Evolutionary conservation across 2,329 filamentous ascomycete genomes (phyloP).

Genomic region (Phialemoniopsis sp.): DNA sequence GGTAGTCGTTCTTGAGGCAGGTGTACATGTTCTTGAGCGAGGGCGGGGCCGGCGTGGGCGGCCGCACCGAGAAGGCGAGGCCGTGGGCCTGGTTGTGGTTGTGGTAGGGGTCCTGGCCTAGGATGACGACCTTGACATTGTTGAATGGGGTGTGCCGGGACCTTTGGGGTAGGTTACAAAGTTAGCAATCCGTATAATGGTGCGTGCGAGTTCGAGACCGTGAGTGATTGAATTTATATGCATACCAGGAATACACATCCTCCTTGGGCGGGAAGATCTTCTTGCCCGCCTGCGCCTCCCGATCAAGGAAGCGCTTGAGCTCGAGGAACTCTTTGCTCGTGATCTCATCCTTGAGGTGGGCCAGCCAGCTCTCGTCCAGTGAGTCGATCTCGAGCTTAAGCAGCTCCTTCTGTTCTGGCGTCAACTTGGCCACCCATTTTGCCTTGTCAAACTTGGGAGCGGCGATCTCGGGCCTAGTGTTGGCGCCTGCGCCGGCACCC

Average conservation of each 20-base stretch:
- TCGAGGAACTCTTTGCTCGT: conserved; percentile 75
- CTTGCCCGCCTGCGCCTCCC: conserved; percentile 67
- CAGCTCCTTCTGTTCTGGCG: conserved; percentile 74
- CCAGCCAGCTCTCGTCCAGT: conserved; percentile 86
- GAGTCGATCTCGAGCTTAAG: conserved; percentile 90
- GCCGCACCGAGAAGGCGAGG: conserved; percentile 89
- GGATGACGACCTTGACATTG: conserved; percentile 85
- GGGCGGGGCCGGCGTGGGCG: conserved; percentile 82
- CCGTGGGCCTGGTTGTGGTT: conserved; percentile 94
- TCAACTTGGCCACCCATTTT: conserved; percentile 81
- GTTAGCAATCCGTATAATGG: background rate
- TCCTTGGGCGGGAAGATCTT: conserved; percentile 83
- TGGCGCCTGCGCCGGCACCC: conserved; percentile 5
- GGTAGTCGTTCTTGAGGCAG: conserved; percentile 83
- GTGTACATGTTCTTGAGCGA: conserved; percentile 94
- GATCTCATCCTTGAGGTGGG: conserved; percentile 83
- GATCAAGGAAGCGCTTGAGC: conserved; percentile 81
- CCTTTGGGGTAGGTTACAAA: conserved; percentile 44
- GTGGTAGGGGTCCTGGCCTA: conserved; percentile 97
- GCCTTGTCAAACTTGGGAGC: conserved; percentile 74
- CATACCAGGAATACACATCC: conserved; percentile 93
- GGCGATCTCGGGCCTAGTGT: conserved; percentile 19
- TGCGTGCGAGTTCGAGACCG: no score
- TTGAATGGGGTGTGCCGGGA: conserved; percentile 87
- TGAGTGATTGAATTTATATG: no score